phyloP scores from a whole-genome alignment of 805 yeast genomes.

The baker's yeast (Saccharomyces cerevisiae) region DNA sequence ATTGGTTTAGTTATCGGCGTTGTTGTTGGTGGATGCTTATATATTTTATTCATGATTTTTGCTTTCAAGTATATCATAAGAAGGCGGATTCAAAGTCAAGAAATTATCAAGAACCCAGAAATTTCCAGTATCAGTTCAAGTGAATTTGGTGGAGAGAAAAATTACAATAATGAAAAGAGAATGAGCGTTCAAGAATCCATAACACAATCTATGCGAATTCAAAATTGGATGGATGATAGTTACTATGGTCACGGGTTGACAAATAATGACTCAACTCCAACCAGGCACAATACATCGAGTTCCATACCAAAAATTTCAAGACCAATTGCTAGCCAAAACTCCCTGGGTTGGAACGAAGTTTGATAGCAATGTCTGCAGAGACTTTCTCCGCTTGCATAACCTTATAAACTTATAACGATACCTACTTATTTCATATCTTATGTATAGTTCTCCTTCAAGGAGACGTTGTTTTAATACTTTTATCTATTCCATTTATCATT shows the following conservation, averaged over 20 bases:
- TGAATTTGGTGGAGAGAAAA: constrained; percentile 7
- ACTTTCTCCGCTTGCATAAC: not conserved
- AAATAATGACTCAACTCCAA: constrained; percentile 10
- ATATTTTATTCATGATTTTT: constrained; percentile 52
- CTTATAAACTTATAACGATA: not conserved
- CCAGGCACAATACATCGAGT: not conserved
- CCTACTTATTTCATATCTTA: not conserved
- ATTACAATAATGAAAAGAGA: constrained; percentile 11
- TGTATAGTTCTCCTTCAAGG: not conserved
- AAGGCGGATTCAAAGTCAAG: constrained; percentile 22
- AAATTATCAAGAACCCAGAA: constrained; percentile 15
- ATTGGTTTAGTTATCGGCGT: constrained; percentile 82
- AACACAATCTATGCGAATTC: constrained; percentile 24
- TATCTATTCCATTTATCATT: not conserved
- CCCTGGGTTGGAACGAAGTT: constrained; percentile 55
- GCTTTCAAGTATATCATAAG: constrained; percentile 44
- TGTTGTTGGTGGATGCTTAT: constrained; percentile 62
- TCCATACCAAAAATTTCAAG: constrained; percentile 44
- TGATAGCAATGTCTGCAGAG: constrained; percentile 8
- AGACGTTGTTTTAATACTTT: not conserved
- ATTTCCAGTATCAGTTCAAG: constrained; percentile 11
- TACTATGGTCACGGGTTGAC: constrained; percentile 14
- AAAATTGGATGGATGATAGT: constrained; percentile 29
- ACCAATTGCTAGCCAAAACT: constrained; percentile 63
- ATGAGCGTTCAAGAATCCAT: constrained; percentile 14